These are phyloP conservation scores for Corinectria fuckeliana DNA, from an alignment of 2,329 filamentous ascomycete genomes.

Conservation along the genomic window DNA sequence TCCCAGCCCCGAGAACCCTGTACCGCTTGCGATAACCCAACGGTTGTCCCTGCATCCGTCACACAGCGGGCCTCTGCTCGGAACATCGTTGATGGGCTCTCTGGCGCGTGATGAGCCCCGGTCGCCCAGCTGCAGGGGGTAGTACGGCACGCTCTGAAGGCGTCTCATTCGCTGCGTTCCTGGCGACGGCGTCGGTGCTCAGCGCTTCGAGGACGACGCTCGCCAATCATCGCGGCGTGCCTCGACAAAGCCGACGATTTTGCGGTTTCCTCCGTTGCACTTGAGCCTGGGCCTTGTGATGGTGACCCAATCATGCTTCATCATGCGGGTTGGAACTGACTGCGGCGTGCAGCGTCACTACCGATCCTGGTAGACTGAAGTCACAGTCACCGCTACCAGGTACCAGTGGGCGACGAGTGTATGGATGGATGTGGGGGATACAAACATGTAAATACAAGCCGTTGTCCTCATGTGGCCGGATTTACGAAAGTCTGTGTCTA, in stretches of 20 bases:
- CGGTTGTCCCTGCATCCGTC: slow-evolving; percentile 33
- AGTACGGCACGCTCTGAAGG: slow-evolving; percentile 1
- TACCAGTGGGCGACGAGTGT: slow-evolving; percentile 12
- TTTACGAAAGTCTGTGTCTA: neutral
- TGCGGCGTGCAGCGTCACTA: slow-evolving; percentile 11
- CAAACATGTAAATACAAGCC: slow-evolving; percentile 35
- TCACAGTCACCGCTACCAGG: slow-evolving; percentile 21
- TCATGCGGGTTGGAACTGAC: slow-evolving; percentile 18
- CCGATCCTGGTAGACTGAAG: slow-evolving; percentile 22
- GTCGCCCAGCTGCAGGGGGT: slow-evolving; percentile 13
- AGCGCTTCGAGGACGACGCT: slow-evolving; percentile 38
- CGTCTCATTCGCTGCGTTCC: slow-evolving; percentile 38
- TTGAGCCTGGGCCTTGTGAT: slow-evolving; percentile 26
- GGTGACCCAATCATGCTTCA: slow-evolving; percentile 32
- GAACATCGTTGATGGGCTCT: slow-evolving; percentile 9
- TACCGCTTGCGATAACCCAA: slow-evolving; percentile 1
- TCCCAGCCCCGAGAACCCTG: slow-evolving; percentile 15
- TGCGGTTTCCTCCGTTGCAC: slow-evolving; percentile 23
- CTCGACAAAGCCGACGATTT: slow-evolving; percentile 10
- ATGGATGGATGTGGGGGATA: slow-evolving; percentile 26
- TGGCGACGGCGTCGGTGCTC: slow-evolving; percentile 28
- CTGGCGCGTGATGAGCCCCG: slow-evolving; percentile 35
- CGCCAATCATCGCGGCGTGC: slow-evolving; percentile 38
- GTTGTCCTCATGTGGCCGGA: slow-evolving; percentile 23
- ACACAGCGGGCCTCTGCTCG: slow-evolving; percentile 4